phyloP scores from a whole-genome alignment of 306 rosid species.

The Vigna unguiculata region DNA sequence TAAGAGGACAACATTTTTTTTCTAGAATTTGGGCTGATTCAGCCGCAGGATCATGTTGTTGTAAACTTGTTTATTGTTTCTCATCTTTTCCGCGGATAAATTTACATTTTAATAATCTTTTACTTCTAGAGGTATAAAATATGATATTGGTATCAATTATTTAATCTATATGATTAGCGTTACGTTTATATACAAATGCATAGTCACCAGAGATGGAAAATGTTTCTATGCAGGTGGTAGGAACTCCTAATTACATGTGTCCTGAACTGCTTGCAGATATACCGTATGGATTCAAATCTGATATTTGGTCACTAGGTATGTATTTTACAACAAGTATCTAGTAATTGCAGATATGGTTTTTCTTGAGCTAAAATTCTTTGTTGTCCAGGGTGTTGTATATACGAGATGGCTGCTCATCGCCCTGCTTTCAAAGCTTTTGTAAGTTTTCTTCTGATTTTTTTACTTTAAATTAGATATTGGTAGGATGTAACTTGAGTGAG shows the following conservation, averaged over 20 bases:
- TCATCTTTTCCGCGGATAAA: too few relatives aligned
- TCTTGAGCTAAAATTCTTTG: constrained; percentile 46
- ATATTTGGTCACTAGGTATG: constrained; percentile 99
- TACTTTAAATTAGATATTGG: constrained; percentile 9
- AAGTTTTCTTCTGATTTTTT: constrained; percentile 54
- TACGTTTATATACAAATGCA: constrained; percentile 18
- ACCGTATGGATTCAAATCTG: constrained; percentile 99
- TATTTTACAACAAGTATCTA: constrained; percentile 27
- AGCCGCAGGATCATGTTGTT: too few relatives aligned
- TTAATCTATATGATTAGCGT: neutral
- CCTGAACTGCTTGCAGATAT: constrained; percentile 99
- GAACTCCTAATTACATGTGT: constrained; percentile 99
- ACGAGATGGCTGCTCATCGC: constrained; percentile 99
- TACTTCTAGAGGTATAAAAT: constrained; percentile 21
- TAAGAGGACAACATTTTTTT: too few relatives aligned
- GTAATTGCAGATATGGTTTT: constrained; percentile 28
- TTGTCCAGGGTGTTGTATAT: constrained; percentile 90
- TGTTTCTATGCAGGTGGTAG: constrained; percentile 77
- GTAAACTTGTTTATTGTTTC: too few relatives aligned
- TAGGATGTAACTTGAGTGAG: neutral
- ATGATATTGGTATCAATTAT: neutral
- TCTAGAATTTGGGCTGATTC: too few relatives aligned
- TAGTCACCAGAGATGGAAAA: constrained; percentile 21
- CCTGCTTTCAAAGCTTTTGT: constrained; percentile 99
- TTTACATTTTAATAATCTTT: neutral